A percentile compares a stretch with the other conserved stretches of the same genome.
phyloP scores from a whole-genome alignment of 768 basidiomycete species.

The Neoboletus subvelutipes region DNA sequence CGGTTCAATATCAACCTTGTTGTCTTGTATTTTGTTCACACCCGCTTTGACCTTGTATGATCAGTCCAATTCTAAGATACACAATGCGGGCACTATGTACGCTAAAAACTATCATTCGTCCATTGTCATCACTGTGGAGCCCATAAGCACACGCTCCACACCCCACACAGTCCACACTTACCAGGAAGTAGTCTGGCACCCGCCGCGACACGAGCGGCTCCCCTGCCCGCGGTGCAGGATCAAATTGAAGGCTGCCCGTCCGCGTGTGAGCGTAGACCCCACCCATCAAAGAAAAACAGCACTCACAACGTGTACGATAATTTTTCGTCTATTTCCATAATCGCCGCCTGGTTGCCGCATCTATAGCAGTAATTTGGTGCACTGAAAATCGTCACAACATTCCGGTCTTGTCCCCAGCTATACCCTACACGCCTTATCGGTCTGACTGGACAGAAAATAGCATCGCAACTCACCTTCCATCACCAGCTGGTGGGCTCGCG shows the following conservation, averaged over 20 bases:
- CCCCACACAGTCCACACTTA: slow-evolving; percentile 50
- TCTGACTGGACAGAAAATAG: slow-evolving; percentile 1
- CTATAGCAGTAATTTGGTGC: slow-evolving; percentile 99
- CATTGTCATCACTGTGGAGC: slow-evolving; percentile 23
- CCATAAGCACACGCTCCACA: not conserved
- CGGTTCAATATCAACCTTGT: slow-evolving; percentile 19
- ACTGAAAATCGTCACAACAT: slow-evolving; percentile 99
- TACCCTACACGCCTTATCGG: slow-evolving; percentile 50
- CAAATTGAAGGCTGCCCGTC: slow-evolving; percentile 90
- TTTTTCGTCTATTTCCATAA: slow-evolving; percentile 99
- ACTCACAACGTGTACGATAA: slow-evolving; percentile 89
- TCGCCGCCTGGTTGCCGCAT: slow-evolving; percentile 99
- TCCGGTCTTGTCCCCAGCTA: slow-evolving; percentile 99
- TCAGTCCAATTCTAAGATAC: slow-evolving; percentile 17
- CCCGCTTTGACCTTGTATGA: slow-evolving; percentile 2
- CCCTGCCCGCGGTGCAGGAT: slow-evolving; percentile 97
- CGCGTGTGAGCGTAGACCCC: slow-evolving; percentile 2
- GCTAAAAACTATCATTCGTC: slow-evolving; percentile 12
- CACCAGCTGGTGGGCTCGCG: slow-evolving; percentile 90
- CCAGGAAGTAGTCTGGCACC: slow-evolving; percentile 93
- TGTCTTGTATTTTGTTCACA: slow-evolving; percentile 25
- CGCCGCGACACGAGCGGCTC: slow-evolving; percentile 96
- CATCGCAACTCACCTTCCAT: slow-evolving; percentile 78
- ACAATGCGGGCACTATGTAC: slow-evolving; percentile 25
- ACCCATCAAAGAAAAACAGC: slow-evolving; percentile 1